Percentiles rank a stretch among this genome's conserved stretches.
Conservation (phyloP, 441 rosid species). For the Eruca vesicaria region DNA sequence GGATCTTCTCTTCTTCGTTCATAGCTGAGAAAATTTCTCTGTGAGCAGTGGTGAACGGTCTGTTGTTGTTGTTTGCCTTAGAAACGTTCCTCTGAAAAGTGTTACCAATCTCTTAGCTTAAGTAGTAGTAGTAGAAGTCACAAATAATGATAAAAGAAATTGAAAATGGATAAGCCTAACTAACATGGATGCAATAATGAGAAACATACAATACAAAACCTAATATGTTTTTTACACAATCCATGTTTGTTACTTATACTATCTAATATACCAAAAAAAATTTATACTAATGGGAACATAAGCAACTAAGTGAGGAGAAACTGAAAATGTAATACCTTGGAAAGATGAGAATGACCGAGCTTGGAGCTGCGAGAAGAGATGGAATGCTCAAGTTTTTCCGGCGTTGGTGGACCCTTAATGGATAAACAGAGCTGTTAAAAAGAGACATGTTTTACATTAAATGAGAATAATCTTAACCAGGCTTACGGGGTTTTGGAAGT, state of each 20-base stretch:
- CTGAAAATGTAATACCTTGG: slow-evolving; percentile 42
- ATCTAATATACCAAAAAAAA: not conserved
- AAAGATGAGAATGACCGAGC: slow-evolving; percentile 48
- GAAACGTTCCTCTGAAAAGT: slow-evolving; percentile 63
- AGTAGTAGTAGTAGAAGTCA: not conserved
- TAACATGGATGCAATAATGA: not conserved
- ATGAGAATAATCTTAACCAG: not conserved
- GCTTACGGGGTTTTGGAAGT: slow-evolving; percentile 65
- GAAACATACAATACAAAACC: not conserved
- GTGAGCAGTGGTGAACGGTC: slow-evolving; percentile 29
- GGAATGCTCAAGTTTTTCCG: slow-evolving; percentile 67
- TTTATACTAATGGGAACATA: not conserved
- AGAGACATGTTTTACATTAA: not conserved
- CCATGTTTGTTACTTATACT: not conserved
- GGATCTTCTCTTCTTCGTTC: slow-evolving; percentile 65
- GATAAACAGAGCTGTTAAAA: not conserved
- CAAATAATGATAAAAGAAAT: not conserved
- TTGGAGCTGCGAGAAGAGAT: slow-evolving; percentile 52
- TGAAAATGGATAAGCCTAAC: not conserved
- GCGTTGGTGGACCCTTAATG: slow-evolving; percentile 77
- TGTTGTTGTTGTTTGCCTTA: slow-evolving; percentile 43
- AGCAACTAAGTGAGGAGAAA: not conserved
- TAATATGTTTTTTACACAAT: not conserved
- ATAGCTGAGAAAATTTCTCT: slow-evolving; percentile 45
- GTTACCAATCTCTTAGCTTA: not conserved